Percentiles rank a stretch among this genome's conserved stretches.
Evolutionary conservation across 352 stramenopile species (phyloP).

Genomic region (Globisporangium cederbergense): DNA sequence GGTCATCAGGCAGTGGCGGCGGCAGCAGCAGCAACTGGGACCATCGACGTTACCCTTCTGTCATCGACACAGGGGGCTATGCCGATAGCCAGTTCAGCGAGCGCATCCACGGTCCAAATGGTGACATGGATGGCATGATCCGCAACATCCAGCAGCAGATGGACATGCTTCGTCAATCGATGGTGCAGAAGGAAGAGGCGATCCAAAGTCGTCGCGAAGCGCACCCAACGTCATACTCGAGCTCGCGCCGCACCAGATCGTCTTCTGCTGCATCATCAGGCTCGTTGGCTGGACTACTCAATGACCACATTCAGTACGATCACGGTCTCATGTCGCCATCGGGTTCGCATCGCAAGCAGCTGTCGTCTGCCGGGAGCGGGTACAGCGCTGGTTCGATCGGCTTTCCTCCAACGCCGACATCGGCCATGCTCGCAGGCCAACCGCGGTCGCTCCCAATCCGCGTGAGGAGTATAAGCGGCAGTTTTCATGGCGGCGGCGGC

Average conservation of each 20-base stretch:
- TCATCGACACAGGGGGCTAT: slow-evolving; percentile 14
- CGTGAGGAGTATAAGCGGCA: slow-evolving; percentile 13
- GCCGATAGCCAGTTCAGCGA: slow-evolving; percentile 15
- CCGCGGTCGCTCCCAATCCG: slow-evolving; percentile 13
- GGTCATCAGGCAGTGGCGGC: slow-evolving; percentile 8
- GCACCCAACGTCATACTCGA: slow-evolving; percentile 61
- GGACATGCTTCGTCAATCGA: slow-evolving; percentile 70
- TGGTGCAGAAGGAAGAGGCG: slow-evolving; percentile 58
- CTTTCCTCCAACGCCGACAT: slow-evolving; percentile 13
- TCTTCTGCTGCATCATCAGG: slow-evolving; percentile 61
- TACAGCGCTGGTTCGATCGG: slow-evolving; percentile 27
- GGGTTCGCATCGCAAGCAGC: slow-evolving; percentile 38
- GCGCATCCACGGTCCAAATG: slow-evolving; percentile 26
- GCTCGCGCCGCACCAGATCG: slow-evolving; percentile 57
- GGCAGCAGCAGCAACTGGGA: slow-evolving; percentile 11
- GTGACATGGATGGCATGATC: slow-evolving; percentile 67
- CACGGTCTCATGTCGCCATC: slow-evolving; percentile 38
- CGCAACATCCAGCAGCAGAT: slow-evolving; percentile 82
- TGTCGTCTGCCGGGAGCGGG: slow-evolving; percentile 32
- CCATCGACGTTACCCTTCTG: slow-evolving; percentile 15
- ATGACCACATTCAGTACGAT: slow-evolving; percentile 31
- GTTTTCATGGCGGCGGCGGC: slow-evolving; percentile 4
- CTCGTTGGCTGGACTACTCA: slow-evolving; percentile 33
- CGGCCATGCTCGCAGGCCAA: slow-evolving; percentile 5
- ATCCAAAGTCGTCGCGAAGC: slow-evolving; percentile 46